Conservation (phyloP, 2,329 filamentous ascomycete species). For the Calonectria hongkongensis region DNA sequence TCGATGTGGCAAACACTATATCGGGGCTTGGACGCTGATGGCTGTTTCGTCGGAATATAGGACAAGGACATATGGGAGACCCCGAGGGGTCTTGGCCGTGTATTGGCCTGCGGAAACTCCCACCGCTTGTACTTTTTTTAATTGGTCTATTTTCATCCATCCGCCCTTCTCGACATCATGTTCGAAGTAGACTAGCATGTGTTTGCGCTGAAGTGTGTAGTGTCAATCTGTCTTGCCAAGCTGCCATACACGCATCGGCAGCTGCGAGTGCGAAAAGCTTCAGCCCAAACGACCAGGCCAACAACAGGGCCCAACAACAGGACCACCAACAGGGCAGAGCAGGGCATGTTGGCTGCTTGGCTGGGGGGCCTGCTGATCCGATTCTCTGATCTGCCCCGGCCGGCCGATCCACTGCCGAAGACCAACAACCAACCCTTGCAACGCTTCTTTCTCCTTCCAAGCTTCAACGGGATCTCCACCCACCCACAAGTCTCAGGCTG, state of each 20-base stretch:
- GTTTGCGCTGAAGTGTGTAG: slow-evolving; percentile 4
- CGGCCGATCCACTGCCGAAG: slow-evolving; percentile 11
- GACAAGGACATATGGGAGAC: background rate
- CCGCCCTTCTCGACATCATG: background rate
- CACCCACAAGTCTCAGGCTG: slow-evolving; percentile 16
- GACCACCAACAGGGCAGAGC: background rate
- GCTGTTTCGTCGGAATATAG: slow-evolving; percentile 18
- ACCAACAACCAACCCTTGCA: background rate
- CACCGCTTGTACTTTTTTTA: background rate
- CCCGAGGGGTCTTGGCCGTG: slow-evolving; percentile 5
- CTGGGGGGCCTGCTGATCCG: slow-evolving; percentile 1
- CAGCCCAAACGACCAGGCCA: slow-evolving; percentile 15
- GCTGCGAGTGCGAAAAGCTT: background rate
- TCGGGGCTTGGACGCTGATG: slow-evolving; percentile 9
- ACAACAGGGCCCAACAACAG: background rate
- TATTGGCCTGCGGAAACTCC: background rate
- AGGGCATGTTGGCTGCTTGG: background rate
- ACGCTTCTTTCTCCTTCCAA: slow-evolving; percentile 21
- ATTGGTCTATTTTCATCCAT: slow-evolving; percentile 20
- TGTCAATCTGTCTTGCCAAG: background rate
- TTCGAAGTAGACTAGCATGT: background rate
- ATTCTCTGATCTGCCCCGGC: slow-evolving; percentile 2
- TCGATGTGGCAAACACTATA: slow-evolving; percentile 3
- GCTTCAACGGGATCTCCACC: slow-evolving; percentile 23
- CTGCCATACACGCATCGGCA: background rate